Base-by-base conservation (phyloP, 2,329 filamentous ascomycete species). In the Neofusicoccum ribis region DNA sequence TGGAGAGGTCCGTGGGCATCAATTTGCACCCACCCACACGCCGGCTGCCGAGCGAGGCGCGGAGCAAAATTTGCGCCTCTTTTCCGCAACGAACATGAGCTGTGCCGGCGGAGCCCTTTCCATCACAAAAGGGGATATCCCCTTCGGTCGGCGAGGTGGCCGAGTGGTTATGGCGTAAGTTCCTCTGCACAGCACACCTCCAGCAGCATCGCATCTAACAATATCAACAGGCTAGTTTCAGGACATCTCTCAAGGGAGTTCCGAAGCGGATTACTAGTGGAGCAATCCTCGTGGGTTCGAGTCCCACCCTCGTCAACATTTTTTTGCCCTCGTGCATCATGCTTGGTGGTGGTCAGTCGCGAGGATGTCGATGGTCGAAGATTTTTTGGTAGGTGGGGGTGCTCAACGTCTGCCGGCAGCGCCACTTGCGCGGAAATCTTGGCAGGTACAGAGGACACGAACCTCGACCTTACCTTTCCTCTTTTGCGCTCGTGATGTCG, bases 271-370 rank as follows among this genome's bases (percentile, higher is more conserved):
- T 62, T 62, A 62, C 59, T 62, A 62, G 59, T 62, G 36, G 47
- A 36, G 59, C 14, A 62, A 62, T 36, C 47, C 39, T 50, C 59
- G 59, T 62, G 59, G 14, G 59, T 62, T 62, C 59, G 59, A 62
- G 36, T 62, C 59, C 14, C 59, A 62, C 59, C 20, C 44, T 50
- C 20, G 14, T 43, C 46, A 62, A 50, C 11, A 17, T 51, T 34
- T 51, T 62, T 60, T 60, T 34, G 54, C 23, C 15, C 6, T 6
- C 6, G 9, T 36, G 39, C 3, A 2, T 17, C 4, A 11, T 59
- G 39, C 5, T n/a, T 34, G 7, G 17, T 17, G 6, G 37, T 31
- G 12, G 37, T 11, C 17, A 17, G 20, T 46, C 6, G 27, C 5
- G 27, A 31, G 27, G 27, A 31, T 31, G 27, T 31, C 27, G 27